These are phyloP conservation scores for Grifola frondosa DNA, from an alignment of 1,284 basidiomycete species.

Conservation along the genomic window DNA sequence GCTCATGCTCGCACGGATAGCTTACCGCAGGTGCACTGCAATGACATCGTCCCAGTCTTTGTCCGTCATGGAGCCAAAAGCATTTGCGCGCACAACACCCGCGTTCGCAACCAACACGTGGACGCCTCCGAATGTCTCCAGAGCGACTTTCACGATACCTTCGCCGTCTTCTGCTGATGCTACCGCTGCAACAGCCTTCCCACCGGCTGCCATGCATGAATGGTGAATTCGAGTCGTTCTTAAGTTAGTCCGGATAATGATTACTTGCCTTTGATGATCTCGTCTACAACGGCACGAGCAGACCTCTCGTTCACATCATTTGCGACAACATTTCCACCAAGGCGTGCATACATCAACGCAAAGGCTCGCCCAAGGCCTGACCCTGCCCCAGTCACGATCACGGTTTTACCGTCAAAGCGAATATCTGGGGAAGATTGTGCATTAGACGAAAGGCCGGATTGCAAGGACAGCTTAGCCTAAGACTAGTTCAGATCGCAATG, in stretches of 20 bases:
- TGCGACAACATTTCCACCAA: constrained; percentile 95
- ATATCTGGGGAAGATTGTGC: constrained; percentile 71
- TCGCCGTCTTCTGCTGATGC: constrained; percentile 93
- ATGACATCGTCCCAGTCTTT: constrained; percentile 95
- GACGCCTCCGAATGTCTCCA: constrained; percentile 87
- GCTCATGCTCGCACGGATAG: constrained; percentile 1
- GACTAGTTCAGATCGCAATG: too few relatives aligned
- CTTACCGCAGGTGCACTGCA: constrained; percentile 80
- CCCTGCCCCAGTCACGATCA: constrained; percentile 93
- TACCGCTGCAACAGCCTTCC: constrained; percentile 83
- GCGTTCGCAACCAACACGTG: constrained; percentile 95
- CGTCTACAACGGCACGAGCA: constrained; percentile 83
- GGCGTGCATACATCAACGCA: constrained; percentile 85
- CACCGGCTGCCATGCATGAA: constrained; percentile 59
- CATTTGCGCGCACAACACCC: constrained; percentile 91
- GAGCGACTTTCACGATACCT: constrained; percentile 82
- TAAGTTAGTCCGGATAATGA: neutral
- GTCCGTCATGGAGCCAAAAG: constrained; percentile 87
- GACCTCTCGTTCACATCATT: constrained; percentile 93
- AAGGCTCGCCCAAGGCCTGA: constrained; percentile 92
- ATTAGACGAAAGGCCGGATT: constrained; percentile 71
- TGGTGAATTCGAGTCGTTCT: neutral
- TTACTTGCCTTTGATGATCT: constrained; percentile 73
- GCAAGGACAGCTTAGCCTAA: constrained; percentile 67
- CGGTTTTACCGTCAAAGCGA: constrained; percentile 87